Percentiles rank a stretch among this genome's conserved stretches.
These are phyloP conservation scores for Lagerstroemia speciosa DNA, from an alignment of 345 rosid genomes.

Conservation along the genomic window DNA sequence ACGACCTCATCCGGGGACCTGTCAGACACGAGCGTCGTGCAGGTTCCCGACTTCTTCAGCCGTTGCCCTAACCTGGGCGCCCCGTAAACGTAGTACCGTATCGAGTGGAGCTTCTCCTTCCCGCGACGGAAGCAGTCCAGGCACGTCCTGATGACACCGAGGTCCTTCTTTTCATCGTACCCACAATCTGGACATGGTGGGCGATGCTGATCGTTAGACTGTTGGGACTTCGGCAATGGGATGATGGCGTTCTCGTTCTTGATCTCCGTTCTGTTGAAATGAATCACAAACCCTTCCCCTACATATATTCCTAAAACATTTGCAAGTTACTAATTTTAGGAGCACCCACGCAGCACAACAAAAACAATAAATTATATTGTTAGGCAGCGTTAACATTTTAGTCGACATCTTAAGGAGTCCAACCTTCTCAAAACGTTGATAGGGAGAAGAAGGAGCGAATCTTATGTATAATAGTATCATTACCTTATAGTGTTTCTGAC, in stretches of 20 bases:
- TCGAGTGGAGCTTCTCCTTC: neutral
- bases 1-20: neutral
- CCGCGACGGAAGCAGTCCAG: neutral
- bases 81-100: neutral
- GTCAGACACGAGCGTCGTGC: neutral
- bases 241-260: no score
- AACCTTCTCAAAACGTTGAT: no score
- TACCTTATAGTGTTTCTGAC: no score
- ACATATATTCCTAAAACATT: constrained; percentile 12
- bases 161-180: neutral
- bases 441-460: no score
- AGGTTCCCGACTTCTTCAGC: constrained; percentile 4
- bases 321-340: no score
- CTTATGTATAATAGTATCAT: no score
- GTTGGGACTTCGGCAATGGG: no score
- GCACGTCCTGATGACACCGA: neutral
- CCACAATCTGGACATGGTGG: neutral
- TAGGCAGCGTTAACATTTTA: no score
- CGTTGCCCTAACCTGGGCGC: neutral
- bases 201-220: no score
- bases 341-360: no score
- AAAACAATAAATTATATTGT: no score
- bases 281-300: constrained; percentile 7
- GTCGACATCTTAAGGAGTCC: no score
- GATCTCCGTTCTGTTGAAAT: neutral